Evolutionary conservation across 2,329 filamentous ascomycete species (phyloP), one percentile per base, ranked within the genome.

Genomic region (Trichoderma koningii): DNA sequence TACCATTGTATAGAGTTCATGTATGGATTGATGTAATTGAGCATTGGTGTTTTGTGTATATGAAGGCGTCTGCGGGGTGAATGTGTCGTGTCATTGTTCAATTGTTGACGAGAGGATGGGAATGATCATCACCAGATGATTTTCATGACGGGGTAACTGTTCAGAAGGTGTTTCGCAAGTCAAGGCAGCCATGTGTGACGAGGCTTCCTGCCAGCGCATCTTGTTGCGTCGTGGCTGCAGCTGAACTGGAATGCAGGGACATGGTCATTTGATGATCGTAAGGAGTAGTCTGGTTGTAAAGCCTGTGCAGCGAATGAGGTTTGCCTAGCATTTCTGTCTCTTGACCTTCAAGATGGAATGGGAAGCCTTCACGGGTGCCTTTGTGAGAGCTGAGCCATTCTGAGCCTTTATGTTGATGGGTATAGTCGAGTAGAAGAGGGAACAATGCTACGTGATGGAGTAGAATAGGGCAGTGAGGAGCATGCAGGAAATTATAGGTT

Each of bases 111-210:
- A 12, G n/a, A 34, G 5, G 7, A 57, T 38, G n/a, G 12, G 4
- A 17, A 57, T 10, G 4, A 23, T 7, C 4, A 41, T 34, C 56
- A 41, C 44, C 56, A 41, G 30, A 50, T 51, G 56, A 9, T 4
- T 10, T 6, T 3, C 3, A 34, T 34, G 12, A 51, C 17, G 26
- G 19, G 34, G 23, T 51, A 5, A 60, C 1, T 12, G 17, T 5
- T 60, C 28, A 34, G 19, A 51, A 17, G 42, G 1, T 38, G 34
- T 14, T 38, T 38, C 12, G 4, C 5, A 51, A 48, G 26, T 23
- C 12, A 34, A 38, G 56, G 45, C 56, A 59, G 23, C 17, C 45
- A 60, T 51, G 56, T 23, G 47, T 50, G 45, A 50, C 56, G 42
- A 42, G 9, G 34, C 12, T 38, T 14, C 12, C 19, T 10, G 56